Evolutionary conservation across 441 rosid genomes (phyloP).

Genomic region (Aquilaria agallochum): DNA sequence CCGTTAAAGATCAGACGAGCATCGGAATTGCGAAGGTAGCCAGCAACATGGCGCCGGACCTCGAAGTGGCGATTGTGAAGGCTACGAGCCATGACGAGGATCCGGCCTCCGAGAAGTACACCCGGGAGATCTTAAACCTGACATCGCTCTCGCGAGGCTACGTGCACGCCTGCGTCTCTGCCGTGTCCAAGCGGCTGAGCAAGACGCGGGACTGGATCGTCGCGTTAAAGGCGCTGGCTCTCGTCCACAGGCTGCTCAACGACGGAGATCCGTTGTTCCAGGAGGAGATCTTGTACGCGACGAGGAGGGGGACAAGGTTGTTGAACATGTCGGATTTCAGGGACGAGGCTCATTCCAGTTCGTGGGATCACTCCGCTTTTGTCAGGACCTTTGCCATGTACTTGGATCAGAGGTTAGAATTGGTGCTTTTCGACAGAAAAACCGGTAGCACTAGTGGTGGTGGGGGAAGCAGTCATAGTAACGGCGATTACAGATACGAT

Average conservation of each 20-base stretch:
- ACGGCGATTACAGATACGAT: slow-evolving; percentile 49
- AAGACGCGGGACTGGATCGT: slow-evolving; percentile 98
- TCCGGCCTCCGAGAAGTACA: slow-evolving; percentile 73
- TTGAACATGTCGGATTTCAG: slow-evolving; percentile 86
- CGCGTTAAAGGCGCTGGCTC: slow-evolving; percentile 70
- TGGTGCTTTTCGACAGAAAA: slow-evolving; percentile 63
- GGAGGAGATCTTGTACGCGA: slow-evolving; percentile 80
- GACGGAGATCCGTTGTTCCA: slow-evolving; percentile 76
- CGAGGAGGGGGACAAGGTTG: slow-evolving; percentile 80
- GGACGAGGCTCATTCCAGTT: slow-evolving; percentile 95
- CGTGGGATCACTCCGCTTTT: slow-evolving; percentile 97
- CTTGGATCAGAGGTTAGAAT: slow-evolving; percentile 83
- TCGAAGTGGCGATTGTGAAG: slow-evolving; percentile 88
- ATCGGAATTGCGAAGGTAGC: slow-evolving; percentile 90
- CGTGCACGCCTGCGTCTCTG: slow-evolving; percentile 65
- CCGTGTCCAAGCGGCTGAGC: slow-evolving; percentile 74
- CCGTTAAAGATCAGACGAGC: slow-evolving; percentile 94
- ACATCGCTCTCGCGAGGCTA: slow-evolving; percentile 79
- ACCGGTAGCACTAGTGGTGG: slow-evolving; percentile 19
- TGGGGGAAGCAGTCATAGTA: slow-evolving; percentile 31
- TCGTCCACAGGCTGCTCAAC: slow-evolving; percentile 71
- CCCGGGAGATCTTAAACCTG: slow-evolving; percentile 67
- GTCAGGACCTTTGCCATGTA: slow-evolving; percentile 80
- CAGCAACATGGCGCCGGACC: slow-evolving; percentile 93
- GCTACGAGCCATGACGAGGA: slow-evolving; percentile 99